Conservation (phyloP, 208 protist species). For the Leishmania amazonensis region DNA sequence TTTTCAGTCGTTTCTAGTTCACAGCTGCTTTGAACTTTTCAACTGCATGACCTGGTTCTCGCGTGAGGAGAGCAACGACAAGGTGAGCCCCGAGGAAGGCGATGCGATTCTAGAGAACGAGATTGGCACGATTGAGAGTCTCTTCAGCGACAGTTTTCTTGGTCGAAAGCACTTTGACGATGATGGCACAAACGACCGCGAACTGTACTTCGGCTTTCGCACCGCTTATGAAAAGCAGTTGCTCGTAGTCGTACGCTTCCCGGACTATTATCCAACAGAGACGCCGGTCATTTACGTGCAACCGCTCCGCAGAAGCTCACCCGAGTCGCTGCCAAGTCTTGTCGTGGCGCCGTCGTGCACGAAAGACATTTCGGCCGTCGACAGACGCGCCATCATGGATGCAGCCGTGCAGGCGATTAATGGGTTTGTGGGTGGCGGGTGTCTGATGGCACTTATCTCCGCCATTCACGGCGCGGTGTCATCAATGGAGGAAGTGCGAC, state of each 20-base stretch:
- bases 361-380: constrained; percentile 55
- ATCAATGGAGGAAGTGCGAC: constrained; percentile 15
- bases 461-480: constrained; percentile 69
- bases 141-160: constrained; percentile 80
- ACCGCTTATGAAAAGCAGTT: constrained; percentile 53
- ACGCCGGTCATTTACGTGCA: constrained; percentile 73
- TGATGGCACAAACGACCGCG: constrained; percentile 46
- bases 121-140: constrained; percentile 49
- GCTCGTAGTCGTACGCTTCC: constrained; percentile 66
- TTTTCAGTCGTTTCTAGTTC: constrained; percentile 80
- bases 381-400: constrained; percentile 71
- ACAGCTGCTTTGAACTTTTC: constrained; percentile 85
- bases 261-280: constrained; percentile 79
- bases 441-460: constrained; percentile 70
- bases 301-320: constrained; percentile 28
- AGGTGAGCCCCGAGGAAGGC: constrained; percentile 45
- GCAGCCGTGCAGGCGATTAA: constrained; percentile 74
- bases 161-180: constrained; percentile 64
- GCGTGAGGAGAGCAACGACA: constrained; percentile 45
- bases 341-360: constrained; percentile 56
- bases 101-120: constrained; percentile 72
- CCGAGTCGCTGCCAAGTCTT: constrained; percentile 31
- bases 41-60: constrained; percentile 80
- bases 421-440: constrained; percentile 57
- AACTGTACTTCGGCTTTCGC: constrained; percentile 74